A percentile compares a stretch with the other conserved stretches of the same genome.
phyloP scores from a whole-genome alignment of 257 asterid genomes.

The Galeopsis tetrahit region DNA sequence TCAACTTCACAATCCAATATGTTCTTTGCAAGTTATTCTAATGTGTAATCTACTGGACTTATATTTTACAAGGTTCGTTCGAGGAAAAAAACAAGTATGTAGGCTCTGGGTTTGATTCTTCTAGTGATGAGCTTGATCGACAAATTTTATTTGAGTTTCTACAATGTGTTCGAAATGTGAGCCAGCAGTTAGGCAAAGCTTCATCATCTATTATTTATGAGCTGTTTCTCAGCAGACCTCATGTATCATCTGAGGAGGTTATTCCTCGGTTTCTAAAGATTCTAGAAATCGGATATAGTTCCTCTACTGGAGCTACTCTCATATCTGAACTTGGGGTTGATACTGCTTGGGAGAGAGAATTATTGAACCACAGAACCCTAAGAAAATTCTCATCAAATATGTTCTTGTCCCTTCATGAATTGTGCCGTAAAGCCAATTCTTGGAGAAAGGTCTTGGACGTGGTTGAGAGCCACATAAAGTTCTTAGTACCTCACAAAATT shows the following conservation, averaged over 20 bases:
- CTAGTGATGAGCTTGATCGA: slow-evolving; percentile 54
- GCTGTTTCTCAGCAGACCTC: slow-evolving; percentile 62
- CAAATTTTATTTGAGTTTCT: slow-evolving; percentile 69
- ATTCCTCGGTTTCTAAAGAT: slow-evolving; percentile 70
- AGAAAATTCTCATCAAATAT: slow-evolving; percentile 82
- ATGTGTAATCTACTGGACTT: slow-evolving; percentile 33
- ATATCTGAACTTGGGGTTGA: slow-evolving; percentile 81
- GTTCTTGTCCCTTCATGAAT: slow-evolving; percentile 67
- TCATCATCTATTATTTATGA: slow-evolving; percentile 83
- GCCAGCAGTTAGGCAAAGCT: slow-evolving; percentile 89
- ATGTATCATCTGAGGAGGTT: slow-evolving; percentile 74
- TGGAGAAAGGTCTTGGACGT: slow-evolving; percentile 84
- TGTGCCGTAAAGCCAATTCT: slow-evolving; percentile 69
- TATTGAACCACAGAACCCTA: slow-evolving; percentile 68
- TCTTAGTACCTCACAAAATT: slow-evolving; percentile 79
- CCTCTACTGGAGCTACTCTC: slow-evolving; percentile 59
- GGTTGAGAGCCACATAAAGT: slow-evolving; percentile 67
- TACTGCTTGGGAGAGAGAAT: slow-evolving; percentile 80
- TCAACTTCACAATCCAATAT: slow-evolving; percentile 23
- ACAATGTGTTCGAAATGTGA: slow-evolving; percentile 67
- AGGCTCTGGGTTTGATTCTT: slow-evolving; percentile 45
- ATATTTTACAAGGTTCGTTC: slow-evolving; percentile 57
- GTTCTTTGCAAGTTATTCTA: slow-evolving; percentile 27
- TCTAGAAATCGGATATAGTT: slow-evolving; percentile 74
- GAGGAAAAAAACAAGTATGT: slow-evolving; percentile 47